Conservation (phyloP, 768 basidiomycete genomes). For the Hemileccinum impolitum region DNA sequence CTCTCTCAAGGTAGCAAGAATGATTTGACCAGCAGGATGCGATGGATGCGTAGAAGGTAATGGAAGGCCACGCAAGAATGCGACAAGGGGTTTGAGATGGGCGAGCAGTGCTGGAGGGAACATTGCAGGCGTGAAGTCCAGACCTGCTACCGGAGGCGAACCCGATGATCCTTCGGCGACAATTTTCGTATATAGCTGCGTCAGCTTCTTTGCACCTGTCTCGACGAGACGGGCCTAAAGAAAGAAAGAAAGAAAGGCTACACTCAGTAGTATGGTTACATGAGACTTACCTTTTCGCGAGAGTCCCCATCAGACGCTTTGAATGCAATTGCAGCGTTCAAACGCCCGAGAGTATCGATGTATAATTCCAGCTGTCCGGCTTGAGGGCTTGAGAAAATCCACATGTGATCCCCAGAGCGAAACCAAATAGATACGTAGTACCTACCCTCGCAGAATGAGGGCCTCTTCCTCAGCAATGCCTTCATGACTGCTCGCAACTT, state of each 20-base stretch:
- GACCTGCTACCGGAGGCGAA: conserved; percentile 57
- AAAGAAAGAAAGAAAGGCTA: background rate
- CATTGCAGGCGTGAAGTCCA: conserved; percentile 50
- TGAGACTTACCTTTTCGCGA: conserved; percentile 46
- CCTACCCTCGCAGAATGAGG: conserved; percentile 71
- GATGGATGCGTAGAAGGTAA: conserved; percentile 79
- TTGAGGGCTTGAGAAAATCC: conserved; percentile 53
- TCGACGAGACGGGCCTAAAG: conserved; percentile 67
- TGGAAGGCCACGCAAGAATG: conserved; percentile 68
- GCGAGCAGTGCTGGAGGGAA: conserved; percentile 54
- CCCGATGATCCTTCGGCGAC: conserved; percentile 86
- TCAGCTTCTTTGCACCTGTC: conserved; percentile 78
- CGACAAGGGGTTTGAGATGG: conserved; percentile 60
- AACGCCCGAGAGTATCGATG: conserved; percentile 67
- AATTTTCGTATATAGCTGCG: conserved; percentile 79
- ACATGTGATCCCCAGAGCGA: background rate
- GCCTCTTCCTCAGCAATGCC: conserved; percentile 77
- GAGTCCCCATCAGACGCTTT: conserved; percentile 56
- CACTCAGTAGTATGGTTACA: background rate
- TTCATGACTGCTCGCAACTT: conserved; percentile 70
- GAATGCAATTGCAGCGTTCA: conserved; percentile 80
- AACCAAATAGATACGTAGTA: background rate
- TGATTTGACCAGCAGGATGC: conserved; percentile 68
- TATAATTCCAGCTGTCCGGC: conserved; percentile 61
- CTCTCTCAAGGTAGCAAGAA: conserved; percentile 64